Evolutionary conservation across 2,329 filamentous ascomycete species (phyloP), one percentile per base, ranked within the genome.

Genomic region (Periconia digitata): DNA sequence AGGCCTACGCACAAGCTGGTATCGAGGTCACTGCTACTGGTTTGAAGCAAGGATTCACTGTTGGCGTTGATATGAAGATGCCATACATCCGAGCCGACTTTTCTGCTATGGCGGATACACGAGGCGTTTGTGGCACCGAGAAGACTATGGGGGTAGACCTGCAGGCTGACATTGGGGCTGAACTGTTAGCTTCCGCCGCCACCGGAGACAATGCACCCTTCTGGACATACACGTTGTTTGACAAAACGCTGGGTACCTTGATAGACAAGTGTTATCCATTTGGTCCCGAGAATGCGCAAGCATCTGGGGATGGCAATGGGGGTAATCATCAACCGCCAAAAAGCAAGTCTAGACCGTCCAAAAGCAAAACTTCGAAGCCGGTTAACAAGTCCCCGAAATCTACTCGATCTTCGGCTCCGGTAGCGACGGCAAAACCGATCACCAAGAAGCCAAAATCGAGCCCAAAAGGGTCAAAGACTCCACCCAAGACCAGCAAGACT

Each of bases 61-160:
- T 59, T 16, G 49, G 47, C 12, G 22, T 59, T 8, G 48, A 55
- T 24, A 36, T 59, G 23, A 46, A 52, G 32, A 47, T 59, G 47
- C 55, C 55, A 6, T 54, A 56, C 41, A 55, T 59, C n/a, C 36
- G 49, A 34, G 51, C 54, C 23, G 49, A 59, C 24, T 56, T 59
- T 27, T 44, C 51, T 1, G 55, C 55, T n/a, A 53, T 56, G 54
- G 39, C 38, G 20, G 49, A 47, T 17, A 32, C 47, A 10, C 47
- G 36, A 20, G 55, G 55, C 24, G 55, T 56, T 4, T 59, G 55
- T 41, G 44, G 40, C 15, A 47, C 45, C 2, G 43, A 54, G 18
- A 51, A 59, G 35, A 56, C 51, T 2, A 39, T 59, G 32, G 55
- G 55, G 39, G 55, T 59, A 12, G 53, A 56, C 23, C 39, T 56